Percentiles rank a stretch among this genome's conserved stretches.
phyloP scores from a whole-genome alignment of 495 filamentous ascomycete genomes.

The Hypomontagnella monticulosa region DNA sequence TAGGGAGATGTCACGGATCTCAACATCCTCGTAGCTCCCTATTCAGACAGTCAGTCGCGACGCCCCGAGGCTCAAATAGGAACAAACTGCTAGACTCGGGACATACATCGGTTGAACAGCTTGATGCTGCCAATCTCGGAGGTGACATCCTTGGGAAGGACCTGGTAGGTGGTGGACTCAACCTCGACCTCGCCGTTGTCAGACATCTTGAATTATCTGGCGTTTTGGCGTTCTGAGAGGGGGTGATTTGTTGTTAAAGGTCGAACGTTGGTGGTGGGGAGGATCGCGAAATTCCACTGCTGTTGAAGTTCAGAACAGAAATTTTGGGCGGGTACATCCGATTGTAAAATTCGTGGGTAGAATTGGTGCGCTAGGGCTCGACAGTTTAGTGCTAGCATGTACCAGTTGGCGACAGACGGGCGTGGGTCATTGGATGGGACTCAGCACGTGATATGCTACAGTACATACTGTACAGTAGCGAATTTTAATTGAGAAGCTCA shows the following conservation, averaged over 20 bases:
- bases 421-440: slow-evolving; percentile 1
- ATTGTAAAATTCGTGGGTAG: slow-evolving; percentile 44
- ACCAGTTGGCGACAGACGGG: slow-evolving; percentile 17
- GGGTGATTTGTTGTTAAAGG: slow-evolving; percentile 9
- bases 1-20: slow-evolving; percentile 98
- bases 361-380: slow-evolving; percentile 48
- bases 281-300: slow-evolving; percentile 47
- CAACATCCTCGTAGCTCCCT: slow-evolving; percentile 96
- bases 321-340: slow-evolving; percentile 48
- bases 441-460: slow-evolving; percentile 2
- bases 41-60: slow-evolving; percentile 46
- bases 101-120: slow-evolving; percentile 80
- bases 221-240: slow-evolving; percentile 17
- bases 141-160: slow-evolving; percentile 94
- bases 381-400: slow-evolving; percentile 31
- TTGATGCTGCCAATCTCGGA: slow-evolving; percentile 92
- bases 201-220: slow-evolving; percentile 77
- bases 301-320: slow-evolving; percentile 41
- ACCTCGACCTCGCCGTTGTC: slow-evolving; percentile 95
- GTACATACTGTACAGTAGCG: not conserved
- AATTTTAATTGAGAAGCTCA: no score
- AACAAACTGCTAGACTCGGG: slow-evolving; percentile 7
- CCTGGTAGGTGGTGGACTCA: slow-evolving; percentile 75
- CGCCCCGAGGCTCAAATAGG: slow-evolving; percentile 5
- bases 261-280: slow-evolving; percentile 48